These are phyloP conservation scores for Fusarium poae DNA, from an alignment of 2,329 filamentous ascomycete genomes.

Conservation along the genomic window DNA sequence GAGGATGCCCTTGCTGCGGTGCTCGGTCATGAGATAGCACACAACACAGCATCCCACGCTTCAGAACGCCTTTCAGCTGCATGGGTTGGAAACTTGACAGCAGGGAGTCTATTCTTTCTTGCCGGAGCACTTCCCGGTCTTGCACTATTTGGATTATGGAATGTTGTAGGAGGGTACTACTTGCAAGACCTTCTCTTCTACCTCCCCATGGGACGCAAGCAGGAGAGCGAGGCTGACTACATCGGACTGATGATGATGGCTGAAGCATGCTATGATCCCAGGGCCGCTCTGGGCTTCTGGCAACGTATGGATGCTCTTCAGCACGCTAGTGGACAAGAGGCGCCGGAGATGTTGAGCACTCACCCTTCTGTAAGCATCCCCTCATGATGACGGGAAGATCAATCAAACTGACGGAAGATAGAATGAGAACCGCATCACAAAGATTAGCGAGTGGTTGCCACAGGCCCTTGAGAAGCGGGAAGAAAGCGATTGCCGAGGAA, in stretches of 20 bases:
- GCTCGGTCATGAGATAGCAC: slow-evolving; percentile 83
- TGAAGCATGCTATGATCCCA: slow-evolving; percentile 80
- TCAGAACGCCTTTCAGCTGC: slow-evolving; percentile 72
- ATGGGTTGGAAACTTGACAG: slow-evolving; percentile 65
- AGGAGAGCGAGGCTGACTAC: slow-evolving; percentile 84
- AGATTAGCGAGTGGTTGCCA: slow-evolving; percentile 74
- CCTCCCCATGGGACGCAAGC: slow-evolving; percentile 75
- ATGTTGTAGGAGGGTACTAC: slow-evolving; percentile 59
- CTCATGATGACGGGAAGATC: not conserved
- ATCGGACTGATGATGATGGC: slow-evolving; percentile 88
- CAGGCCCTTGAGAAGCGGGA: slow-evolving; percentile 66
- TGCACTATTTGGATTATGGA: slow-evolving; percentile 56
- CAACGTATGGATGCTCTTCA: slow-evolving; percentile 70
- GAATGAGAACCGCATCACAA: slow-evolving; percentile 73
- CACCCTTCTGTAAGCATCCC: slow-evolving; percentile 74
- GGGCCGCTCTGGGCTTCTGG: slow-evolving; percentile 76
- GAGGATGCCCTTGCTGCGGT: slow-evolving; percentile 81
- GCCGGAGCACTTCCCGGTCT: slow-evolving; percentile 60
- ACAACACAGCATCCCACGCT: slow-evolving; percentile 77
- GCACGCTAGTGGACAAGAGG: slow-evolving; percentile 58
- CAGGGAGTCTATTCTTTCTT: slow-evolving; percentile 64
- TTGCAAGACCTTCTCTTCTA: slow-evolving; percentile 74
- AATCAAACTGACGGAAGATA: slow-evolving; percentile 46
- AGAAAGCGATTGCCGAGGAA: slow-evolving; percentile 67
- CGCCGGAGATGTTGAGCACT: slow-evolving; percentile 80